These are phyloP conservation scores for Actinidia arguta DNA, from an alignment of 179 eudicot species.

Conservation along the genomic window DNA sequence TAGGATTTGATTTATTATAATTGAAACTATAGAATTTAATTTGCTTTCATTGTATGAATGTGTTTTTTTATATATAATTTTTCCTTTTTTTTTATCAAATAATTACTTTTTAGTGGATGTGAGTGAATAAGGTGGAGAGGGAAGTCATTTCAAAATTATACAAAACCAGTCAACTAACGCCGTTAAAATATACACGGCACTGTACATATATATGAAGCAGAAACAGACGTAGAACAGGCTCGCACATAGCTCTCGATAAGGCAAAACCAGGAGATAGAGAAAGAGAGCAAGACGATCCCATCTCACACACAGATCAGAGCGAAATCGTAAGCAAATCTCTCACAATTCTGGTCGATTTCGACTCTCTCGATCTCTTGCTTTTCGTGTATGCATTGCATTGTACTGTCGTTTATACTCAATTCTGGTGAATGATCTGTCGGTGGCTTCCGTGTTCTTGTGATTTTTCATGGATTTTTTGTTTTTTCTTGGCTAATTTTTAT, in stretches of 20 bases:
- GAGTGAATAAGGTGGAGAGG: too few species aligned
- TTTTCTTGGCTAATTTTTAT: not conserved
- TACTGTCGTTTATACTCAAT: not conserved
- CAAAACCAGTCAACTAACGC: not conserved
- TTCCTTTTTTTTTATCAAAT: too few species aligned
- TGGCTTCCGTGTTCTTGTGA: not conserved
- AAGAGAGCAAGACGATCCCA: not conserved
- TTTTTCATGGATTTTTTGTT: not conserved
- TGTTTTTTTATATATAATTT: too few species aligned
- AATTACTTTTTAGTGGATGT: too few species aligned
- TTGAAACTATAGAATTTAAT: too few species aligned
- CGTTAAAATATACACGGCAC: slow-evolving; percentile 8
- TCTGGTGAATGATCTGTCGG: slow-evolving; percentile 1
- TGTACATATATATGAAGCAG: not conserved
- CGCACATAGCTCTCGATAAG: slow-evolving; percentile 13
- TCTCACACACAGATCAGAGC: slow-evolving; percentile 9
- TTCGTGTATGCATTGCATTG: slow-evolving; percentile 5
- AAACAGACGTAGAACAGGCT: not conserved
- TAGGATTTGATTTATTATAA: too few species aligned
- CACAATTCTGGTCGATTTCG: slow-evolving; percentile 6
- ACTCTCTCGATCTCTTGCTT: not conserved
- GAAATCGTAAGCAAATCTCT: slow-evolving; percentile 15
- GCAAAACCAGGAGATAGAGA: not conserved
- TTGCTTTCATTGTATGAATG: too few species aligned
- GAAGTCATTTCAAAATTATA: slow-evolving; percentile 18